Conservation (phyloP, 2,329 filamentous ascomycete genomes). For the Saccharata proteae region DNA sequence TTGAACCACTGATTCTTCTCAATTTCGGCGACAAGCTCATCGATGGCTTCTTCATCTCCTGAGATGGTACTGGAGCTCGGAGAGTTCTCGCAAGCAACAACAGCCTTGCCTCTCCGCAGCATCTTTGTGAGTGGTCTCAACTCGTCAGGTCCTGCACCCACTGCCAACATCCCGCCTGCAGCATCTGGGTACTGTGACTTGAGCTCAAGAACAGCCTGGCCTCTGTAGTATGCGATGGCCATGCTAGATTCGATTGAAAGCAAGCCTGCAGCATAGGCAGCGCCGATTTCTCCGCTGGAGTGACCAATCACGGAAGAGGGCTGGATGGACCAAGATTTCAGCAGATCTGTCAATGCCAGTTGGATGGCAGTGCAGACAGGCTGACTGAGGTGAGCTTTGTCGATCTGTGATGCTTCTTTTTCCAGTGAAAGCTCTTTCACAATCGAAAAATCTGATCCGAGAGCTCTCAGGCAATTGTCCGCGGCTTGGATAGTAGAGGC, state of each 20-base stretch:
- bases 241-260: conserved; percentile 14
- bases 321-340: conserved; percentile 15
- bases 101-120: conserved; percentile 3
- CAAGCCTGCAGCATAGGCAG: conserved; percentile 15
- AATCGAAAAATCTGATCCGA: conserved; percentile 11
- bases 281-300: conserved; percentile 20
- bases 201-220: conserved; percentile 3
- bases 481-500: neutral
- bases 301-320: conserved; percentile 18
- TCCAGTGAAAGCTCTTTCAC: conserved; percentile 15
- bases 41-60: conserved; percentile 28
- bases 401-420: conserved; percentile 11
- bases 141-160: conserved; percentile 3
- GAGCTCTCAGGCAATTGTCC: conserved; percentile 7
- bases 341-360: conserved; percentile 16
- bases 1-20: conserved; percentile 26
- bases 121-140: neutral
- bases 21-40: conserved; percentile 19
- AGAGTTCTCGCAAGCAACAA: conserved; percentile 26
- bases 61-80: conserved; percentile 32
- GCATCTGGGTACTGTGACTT: conserved; percentile 5
- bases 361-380: conserved; percentile 17
- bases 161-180: conserved; percentile 7
- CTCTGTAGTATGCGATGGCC: conserved; percentile 16
- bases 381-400: conserved; percentile 15